Evolutionary conservation across 2,329 filamentous ascomycete genomes (phyloP).

Genomic region (Zasmidium citrigriseum): DNA sequence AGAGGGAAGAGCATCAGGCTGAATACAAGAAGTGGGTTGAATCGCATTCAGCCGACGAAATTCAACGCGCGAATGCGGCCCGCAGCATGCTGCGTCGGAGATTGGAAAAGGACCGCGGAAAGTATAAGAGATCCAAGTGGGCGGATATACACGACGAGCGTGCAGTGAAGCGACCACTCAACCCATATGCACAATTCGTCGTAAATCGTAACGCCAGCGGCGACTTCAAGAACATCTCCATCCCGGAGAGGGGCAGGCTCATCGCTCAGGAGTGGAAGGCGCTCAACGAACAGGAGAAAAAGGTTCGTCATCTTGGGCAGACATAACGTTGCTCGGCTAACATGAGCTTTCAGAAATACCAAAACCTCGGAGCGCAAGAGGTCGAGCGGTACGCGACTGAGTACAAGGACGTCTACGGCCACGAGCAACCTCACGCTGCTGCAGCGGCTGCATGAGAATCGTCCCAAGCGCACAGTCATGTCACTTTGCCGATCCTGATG

Average conservation of each 20-base stretch:
- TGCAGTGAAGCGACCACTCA: constrained; percentile 45
- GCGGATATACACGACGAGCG: constrained; percentile 58
- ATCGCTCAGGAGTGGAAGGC: constrained; percentile 51
- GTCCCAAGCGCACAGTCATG: not conserved
- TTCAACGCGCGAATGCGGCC: constrained; percentile 61
- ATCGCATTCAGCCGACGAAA: constrained; percentile 57
- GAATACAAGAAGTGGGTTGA: constrained; percentile 58
- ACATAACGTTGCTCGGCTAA: not conserved
- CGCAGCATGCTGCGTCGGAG: constrained; percentile 41
- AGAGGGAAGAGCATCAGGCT: constrained; percentile 44
- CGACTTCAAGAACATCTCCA: constrained; percentile 52
- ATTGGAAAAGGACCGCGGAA: constrained; percentile 10
- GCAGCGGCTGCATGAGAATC: constrained; percentile 1
- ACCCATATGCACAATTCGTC: constrained; percentile 47
- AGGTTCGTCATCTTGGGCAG: constrained; percentile 39
- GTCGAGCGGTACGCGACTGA: constrained; percentile 15
- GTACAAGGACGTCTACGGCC: constrained; percentile 12
- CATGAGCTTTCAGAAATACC: constrained; percentile 20
- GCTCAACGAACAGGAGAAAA: constrained; percentile 48
- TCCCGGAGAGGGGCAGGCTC: constrained; percentile 43
- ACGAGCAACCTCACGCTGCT: constrained; percentile 25
- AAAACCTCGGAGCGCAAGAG: constrained; percentile 10
- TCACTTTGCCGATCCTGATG: not conserved
- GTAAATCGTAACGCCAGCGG: constrained; percentile 47
- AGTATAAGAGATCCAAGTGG: constrained; percentile 12